These are phyloP conservation scores for Mollisia scopiformis DNA, from an alignment of 2,329 filamentous ascomycete genomes.

Conservation along the genomic window DNA sequence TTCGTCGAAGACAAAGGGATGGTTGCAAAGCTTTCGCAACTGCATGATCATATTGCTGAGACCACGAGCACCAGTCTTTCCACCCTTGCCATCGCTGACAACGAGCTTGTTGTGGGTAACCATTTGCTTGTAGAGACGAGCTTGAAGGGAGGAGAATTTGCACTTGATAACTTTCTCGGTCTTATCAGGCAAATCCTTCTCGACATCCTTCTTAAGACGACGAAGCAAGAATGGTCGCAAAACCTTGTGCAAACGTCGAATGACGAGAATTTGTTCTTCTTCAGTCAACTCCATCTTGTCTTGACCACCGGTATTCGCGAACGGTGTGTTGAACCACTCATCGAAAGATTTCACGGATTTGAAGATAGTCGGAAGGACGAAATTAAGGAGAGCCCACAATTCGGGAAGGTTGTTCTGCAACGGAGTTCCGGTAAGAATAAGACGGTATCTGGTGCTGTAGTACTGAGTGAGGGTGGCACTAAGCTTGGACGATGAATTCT, in stretches of 20 bases:
- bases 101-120: conserved; percentile 93
- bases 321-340: conserved; percentile 99
- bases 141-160: conserved; percentile 93
- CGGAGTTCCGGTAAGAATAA: conserved; percentile 96
- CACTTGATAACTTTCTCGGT: conserved; percentile 99
- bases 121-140: conserved; percentile 96
- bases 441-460: conserved; percentile 91
- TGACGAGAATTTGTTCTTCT: conserved; percentile 99
- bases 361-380: conserved; percentile 97
- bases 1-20: conserved; percentile 97
- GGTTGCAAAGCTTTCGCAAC: conserved; percentile 96
- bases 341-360: conserved; percentile 99
- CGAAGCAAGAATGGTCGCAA: conserved; percentile 94
- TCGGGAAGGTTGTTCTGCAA: conserved; percentile 96
- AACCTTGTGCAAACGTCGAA: conserved; percentile 97
- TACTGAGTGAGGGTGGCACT: conserved; percentile 94
- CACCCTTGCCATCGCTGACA: conserved; percentile 92
- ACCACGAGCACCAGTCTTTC: conserved; percentile 91
- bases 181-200: conserved; percentile 98
- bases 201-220: conserved; percentile 99
- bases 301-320: conserved; percentile 96
- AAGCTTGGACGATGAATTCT: conserved; percentile 95
- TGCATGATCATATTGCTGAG: conserved; percentile 99
- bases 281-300: conserved; percentile 99
- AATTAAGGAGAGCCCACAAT: conserved; percentile 97